phyloP scores from a whole-genome alignment of 805 yeast genomes.

The Candida andamanensis region DNA sequence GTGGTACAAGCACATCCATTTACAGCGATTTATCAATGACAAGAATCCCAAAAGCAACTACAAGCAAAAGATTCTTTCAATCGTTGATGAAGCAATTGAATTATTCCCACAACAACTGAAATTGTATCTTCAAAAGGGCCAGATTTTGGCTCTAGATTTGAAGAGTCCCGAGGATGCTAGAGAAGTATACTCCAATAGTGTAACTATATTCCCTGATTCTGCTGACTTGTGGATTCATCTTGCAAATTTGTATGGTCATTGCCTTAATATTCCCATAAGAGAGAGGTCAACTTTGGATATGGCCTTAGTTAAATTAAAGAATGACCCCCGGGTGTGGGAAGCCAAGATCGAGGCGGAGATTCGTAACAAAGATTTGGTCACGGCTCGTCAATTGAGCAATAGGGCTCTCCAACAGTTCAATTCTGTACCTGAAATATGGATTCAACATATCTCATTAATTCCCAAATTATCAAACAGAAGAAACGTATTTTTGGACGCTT shows the following conservation, averaged over 20 bases:
- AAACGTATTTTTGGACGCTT: slow-evolving; percentile 63
- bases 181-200: slow-evolving; percentile 45
- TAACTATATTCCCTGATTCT: slow-evolving; percentile 40
- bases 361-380: slow-evolving; percentile 40
- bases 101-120: slow-evolving; percentile 47
- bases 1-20: slow-evolving; percentile 51
- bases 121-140: slow-evolving; percentile 60
- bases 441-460: slow-evolving; percentile 46
- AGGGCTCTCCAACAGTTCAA: slow-evolving; percentile 60
- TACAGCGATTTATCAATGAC: slow-evolving; percentile 13
- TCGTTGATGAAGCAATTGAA: slow-evolving; percentile 44
- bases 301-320: slow-evolving; percentile 50
- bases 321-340: slow-evolving; percentile 50
- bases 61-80: slow-evolving; percentile 5
- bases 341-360: slow-evolving; percentile 57
- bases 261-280: slow-evolving; percentile 40
- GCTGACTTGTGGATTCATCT: slow-evolving; percentile 51
- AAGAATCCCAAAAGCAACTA: slow-evolving; percentile 2
- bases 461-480: slow-evolving; percentile 48
- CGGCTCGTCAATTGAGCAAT: slow-evolving; percentile 51
- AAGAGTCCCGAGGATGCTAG: slow-evolving; percentile 37
- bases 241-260: slow-evolving; percentile 41
- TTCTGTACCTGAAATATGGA: slow-evolving; percentile 59
- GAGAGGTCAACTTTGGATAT: slow-evolving; percentile 73
- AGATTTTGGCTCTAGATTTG: slow-evolving; percentile 36